Evolutionary conservation across 2,329 filamentous ascomycete species (phyloP), one percentile per base, ranked within the genome.

Genomic region (Ascochyta fabae): DNA sequence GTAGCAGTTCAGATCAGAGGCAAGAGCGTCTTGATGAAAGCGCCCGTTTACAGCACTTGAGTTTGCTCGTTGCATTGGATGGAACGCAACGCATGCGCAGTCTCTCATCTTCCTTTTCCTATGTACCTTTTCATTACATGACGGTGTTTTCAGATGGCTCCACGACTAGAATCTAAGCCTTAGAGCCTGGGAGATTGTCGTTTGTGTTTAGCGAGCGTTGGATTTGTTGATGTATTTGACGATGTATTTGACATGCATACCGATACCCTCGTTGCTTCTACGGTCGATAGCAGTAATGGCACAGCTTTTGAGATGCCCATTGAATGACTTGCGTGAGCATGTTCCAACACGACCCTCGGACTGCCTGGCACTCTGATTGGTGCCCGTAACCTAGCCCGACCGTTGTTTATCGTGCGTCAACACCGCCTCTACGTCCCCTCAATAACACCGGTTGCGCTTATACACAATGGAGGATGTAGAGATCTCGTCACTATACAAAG

Each of bases 1-100:
- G 70, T 82, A 39, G 75, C 76, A 7, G 79, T 82, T n/a, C 73
- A 77, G 56, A 78, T 82, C 33, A 74, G 80, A 42, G 78, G 79
- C n/a, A 77, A 79, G 60, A 77, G 74, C 38, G 77, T 82, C 31
- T 64, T 83, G 61, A 77, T 79, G 48, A 82, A 82, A 66, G 80
- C 80, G 49, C 79, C 80, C 5, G 78, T 81, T 12, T 81, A 74
- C 62, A 74, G 69, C 64, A 74, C 70, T 33, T 73, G 60, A 70
- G 12, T 7, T n/a, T 10, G 29, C 54, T 48, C 45, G 16, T 58
- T 61, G 12, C n/a, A 5, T 44, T 23, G 43, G 23, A 13, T 6
- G 48, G 38, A 40, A 19, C 27, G 24, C 2, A 39, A 24, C 26
- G 1, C 42, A 12, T 24, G 23, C 4, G 12, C 15, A 24, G 42